phyloP scores from a whole-genome alignment of 139 green algal genomes.

The Haematococcus sp. region DNA sequence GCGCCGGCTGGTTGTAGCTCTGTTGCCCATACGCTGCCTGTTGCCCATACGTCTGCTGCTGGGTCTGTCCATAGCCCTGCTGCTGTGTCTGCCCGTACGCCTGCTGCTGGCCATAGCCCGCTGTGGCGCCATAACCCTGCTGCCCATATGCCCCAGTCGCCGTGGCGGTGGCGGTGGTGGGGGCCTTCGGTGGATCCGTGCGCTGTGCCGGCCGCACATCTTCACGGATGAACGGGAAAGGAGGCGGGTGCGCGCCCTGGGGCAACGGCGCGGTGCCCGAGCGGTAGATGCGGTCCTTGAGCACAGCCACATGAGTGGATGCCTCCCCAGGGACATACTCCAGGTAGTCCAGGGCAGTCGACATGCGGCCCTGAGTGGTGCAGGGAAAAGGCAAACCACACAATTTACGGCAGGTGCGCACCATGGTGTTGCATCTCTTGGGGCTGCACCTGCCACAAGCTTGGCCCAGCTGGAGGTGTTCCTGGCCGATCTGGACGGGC shows the following conservation, averaged over 20 bases:
- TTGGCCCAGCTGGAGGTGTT: no score
- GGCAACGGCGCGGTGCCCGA: constrained; percentile 28
- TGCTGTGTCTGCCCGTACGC: constrained; percentile 2
- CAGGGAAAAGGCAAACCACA: no score
- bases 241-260: constrained; percentile 43
- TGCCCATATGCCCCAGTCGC: background rate
- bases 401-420: no score
- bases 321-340: constrained; percentile 46
- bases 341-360: constrained; percentile 69
- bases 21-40: constrained; percentile 11
- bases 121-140: constrained; percentile 9
- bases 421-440: no score
- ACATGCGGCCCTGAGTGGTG: constrained; percentile 63
- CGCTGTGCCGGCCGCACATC: constrained; percentile 24
- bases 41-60: constrained; percentile 23
- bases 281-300: constrained; percentile 88
- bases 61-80: constrained; percentile 27
- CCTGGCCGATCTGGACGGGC: no score
- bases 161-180: background rate
- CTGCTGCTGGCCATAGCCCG: constrained; percentile 21
- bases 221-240: constrained; percentile 70
- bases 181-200: no score
- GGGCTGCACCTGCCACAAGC: background rate
- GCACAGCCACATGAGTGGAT: constrained; percentile 53
- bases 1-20: background rate